Evolutionary conservation across 148 eudicot species (phyloP), one percentile per base, ranked within the genome.

Genomic region (Chenopodium berlandieri): DNA sequence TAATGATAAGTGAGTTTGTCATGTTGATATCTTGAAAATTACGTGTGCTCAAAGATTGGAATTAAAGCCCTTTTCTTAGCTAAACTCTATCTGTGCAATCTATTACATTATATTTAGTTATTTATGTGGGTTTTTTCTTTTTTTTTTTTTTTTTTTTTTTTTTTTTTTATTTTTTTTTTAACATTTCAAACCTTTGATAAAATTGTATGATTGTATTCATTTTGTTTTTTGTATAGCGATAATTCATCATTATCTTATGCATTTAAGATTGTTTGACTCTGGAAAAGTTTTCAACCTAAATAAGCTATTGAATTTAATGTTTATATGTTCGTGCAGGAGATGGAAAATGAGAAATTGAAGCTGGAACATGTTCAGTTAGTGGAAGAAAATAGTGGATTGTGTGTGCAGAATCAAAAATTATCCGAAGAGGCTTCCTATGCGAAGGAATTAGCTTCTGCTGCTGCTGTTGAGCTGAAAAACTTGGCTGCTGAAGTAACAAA

Each of bases 401-500:
- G 85, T 17, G 97, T 96, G 48, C 99, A 94, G 82, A 96, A 96
- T 75, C 93, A 89, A 83, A 96, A 94, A 79, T 71, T 96, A 50
- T 91, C 98, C 3, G 99, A 96, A 86, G 99, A 96, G 89, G 95
- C 99, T 72, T 91, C 98, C 46, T 96, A 94, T 82, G 99, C 99
- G 10, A 96, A 92, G 82, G 99, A 96, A 86, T 88, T 96, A 71
- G 99, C 99, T 68, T 92, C 99, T 86, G 98, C 99, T 85, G 98
- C 99, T 17, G 99, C 99, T 50, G 92, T 91, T 40, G 99, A 94
- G 88, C 88, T 96, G 81, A 96, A 96, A 84, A 94, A 89, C 83
- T 88, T 96, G 86, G 97, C 99, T 66, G 90, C 94, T 85, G 99
- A 96, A 89, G 94, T 96, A 46, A 94, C 98, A 9, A 92, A 88